A percentile compares a stretch with the other conserved stretches of the same genome.
Conservation (phyloP, 2,329 filamentous ascomycete genomes). For the Colletotrichum kahawae region DNA sequence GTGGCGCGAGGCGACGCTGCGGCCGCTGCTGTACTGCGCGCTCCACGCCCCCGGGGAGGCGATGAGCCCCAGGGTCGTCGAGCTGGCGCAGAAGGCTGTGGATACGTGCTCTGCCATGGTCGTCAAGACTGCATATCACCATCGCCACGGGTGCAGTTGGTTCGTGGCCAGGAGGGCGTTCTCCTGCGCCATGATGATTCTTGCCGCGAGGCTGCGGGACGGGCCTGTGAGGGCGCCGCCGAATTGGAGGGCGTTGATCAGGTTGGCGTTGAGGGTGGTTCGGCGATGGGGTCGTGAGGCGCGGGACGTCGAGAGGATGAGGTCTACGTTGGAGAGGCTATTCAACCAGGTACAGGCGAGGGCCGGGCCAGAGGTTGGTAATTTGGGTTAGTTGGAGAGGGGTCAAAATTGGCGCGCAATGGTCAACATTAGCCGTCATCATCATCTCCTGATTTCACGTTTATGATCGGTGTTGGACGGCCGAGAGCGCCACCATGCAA, state of each 20-base stretch:
- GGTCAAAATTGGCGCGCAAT: neutral
- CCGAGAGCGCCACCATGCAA: neutral
- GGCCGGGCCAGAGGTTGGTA: neutral
- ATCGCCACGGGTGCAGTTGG: slow-evolving; percentile 21
- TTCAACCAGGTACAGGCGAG: neutral
- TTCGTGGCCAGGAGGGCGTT: slow-evolving; percentile 12
- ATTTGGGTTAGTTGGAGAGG: neutral
- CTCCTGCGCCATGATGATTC: slow-evolving; percentile 1
- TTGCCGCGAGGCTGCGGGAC: neutral
- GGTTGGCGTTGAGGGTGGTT: neutral
- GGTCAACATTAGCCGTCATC: neutral
- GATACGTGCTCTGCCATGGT: slow-evolving; percentile 10
- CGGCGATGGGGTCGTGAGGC: neutral
- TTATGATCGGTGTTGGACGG: neutral
- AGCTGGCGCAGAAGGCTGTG: slow-evolving; percentile 15
- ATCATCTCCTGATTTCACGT: neutral
- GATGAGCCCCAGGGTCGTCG: neutral
- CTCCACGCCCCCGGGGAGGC: slow-evolving; percentile 1
- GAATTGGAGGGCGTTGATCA: neutral
- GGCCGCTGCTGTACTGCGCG: slow-evolving; percentile 20
- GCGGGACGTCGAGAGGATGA: neutral
- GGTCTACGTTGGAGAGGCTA: neutral
- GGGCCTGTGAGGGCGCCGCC: neutral
- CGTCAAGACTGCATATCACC: slow-evolving; percentile 1
- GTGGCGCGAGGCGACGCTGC: slow-evolving; percentile 21